phyloP scores from a whole-genome alignment of 257 asterid species.

The Ophiorrhiza pumila region DNA sequence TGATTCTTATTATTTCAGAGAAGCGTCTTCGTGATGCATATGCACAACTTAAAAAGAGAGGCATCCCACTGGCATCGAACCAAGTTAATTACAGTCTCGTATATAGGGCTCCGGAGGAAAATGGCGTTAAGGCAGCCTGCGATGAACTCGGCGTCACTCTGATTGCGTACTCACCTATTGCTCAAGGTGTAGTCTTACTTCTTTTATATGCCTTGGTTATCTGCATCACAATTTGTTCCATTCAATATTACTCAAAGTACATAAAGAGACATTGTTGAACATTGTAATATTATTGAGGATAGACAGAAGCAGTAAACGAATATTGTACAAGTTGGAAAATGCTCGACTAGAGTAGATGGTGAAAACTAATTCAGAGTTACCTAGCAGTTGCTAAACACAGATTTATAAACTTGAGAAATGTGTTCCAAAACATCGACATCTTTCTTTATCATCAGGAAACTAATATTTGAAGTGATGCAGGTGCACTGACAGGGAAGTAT shows the following conservation, averaged over 20 bases:
- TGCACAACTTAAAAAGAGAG: slow-evolving; percentile 71
- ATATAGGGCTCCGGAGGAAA: slow-evolving; percentile 79
- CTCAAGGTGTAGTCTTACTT: slow-evolving; percentile 58
- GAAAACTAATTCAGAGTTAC: too few species aligned
- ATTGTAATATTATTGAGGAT: too few species aligned
- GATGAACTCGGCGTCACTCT: slow-evolving; percentile 85
- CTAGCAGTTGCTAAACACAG: too few species aligned
- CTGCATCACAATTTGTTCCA: too few species aligned
- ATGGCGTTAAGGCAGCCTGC: slow-evolving; percentile 85
- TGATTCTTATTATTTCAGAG: slow-evolving; percentile 41
- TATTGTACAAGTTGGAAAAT: too few species aligned
- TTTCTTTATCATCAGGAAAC: too few species aligned
- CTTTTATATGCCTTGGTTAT: too few species aligned
- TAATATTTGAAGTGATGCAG: slow-evolving; percentile 13
- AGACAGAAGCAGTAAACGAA: too few species aligned
- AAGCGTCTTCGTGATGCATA: slow-evolving; percentile 81
- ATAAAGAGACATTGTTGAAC: too few species aligned
- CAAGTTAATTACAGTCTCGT: slow-evolving; percentile 94
- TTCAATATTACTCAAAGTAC: too few species aligned
- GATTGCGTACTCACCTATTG: slow-evolving; percentile 89
- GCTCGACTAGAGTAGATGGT: too few species aligned
- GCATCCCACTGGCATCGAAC: slow-evolving; percentile 87
- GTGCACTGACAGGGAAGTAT: slow-evolving; percentile 76
- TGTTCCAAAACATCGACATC: not conserved
- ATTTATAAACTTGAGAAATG: too few species aligned